These are phyloP conservation scores for Asterella californica DNA, from an alignment of 225 moss, liverwort and hornwort species.

Conservation along the genomic window DNA sequence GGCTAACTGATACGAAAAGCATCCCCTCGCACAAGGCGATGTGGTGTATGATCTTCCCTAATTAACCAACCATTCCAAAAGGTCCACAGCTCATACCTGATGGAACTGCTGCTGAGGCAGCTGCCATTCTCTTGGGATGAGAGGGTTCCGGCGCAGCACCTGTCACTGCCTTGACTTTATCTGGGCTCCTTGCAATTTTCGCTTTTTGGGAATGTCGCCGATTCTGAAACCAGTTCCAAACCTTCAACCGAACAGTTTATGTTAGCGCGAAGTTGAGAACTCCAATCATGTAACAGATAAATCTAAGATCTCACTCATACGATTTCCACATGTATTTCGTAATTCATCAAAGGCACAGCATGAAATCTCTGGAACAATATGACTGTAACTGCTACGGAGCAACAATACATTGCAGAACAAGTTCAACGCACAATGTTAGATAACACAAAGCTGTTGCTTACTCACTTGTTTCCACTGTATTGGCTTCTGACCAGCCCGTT, in stretches of 20 bases:
- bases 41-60: neutral
- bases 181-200: conserved; percentile 60
- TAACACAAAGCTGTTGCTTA: neutral
- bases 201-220: conserved; percentile 89
- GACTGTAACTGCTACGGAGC: too few species aligned
- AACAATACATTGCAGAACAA: too few species aligned
- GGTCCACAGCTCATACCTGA: conserved; percentile 30
- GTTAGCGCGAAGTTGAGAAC: too few species aligned
- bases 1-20: neutral
- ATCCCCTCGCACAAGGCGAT: too few species aligned
- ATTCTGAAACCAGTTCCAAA: conserved; percentile 99
- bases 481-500: conserved; percentile 70
- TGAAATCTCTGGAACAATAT: too few species aligned
- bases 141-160: conserved; percentile 25
- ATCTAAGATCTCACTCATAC: too few species aligned
- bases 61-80: conserved; percentile 10
- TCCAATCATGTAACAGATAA: neutral
- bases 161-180: conserved; percentile 56
- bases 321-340: too few species aligned
- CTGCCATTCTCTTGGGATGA: conserved; percentile 39
- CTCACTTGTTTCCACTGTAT: conserved; percentile 90
- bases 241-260: conserved; percentile 33
- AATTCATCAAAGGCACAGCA: too few species aligned
- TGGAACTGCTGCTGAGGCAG: conserved; percentile 54
- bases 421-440: too few species aligned